These are phyloP conservation scores for Colletotrichum spaethianum DNA, from an alignment of 2,329 filamentous ascomycete species.

Conservation along the genomic window DNA sequence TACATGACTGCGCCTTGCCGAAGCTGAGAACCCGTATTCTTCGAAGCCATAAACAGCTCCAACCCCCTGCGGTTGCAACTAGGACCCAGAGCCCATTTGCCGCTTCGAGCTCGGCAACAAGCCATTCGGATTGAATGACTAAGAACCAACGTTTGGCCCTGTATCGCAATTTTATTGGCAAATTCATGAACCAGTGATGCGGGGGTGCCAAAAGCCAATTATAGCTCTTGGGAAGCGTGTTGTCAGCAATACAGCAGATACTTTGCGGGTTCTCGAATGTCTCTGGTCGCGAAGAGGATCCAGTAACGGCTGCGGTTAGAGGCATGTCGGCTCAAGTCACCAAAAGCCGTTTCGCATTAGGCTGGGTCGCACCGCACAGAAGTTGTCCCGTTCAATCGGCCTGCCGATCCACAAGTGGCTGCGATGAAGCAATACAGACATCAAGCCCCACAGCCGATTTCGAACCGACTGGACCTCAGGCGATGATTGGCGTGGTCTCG, in stretches of 20 bases:
- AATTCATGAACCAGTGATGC: background rate
- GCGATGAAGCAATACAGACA: background rate
- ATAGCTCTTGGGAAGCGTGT: background rate
- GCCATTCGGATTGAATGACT: background rate
- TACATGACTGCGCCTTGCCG: background rate
- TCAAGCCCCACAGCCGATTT: background rate
- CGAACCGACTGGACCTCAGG: background rate
- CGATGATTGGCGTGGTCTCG: background rate
- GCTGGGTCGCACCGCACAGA: background rate
- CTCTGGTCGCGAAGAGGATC: background rate
- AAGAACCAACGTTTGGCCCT: background rate
- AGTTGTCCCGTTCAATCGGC: background rate
- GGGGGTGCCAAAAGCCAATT: background rate
- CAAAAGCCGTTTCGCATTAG: background rate
- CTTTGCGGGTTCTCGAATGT: background rate
- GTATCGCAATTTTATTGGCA: background rate
- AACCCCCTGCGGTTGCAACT: background rate
- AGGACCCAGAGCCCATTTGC: background rate
- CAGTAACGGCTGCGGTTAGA: background rate
- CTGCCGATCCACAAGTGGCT: slow-evolving; percentile 8
- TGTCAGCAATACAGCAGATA: slow-evolving; percentile 1
- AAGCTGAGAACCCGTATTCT: background rate
- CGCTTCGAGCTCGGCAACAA: slow-evolving; percentile 2
- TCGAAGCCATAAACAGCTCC: background rate
- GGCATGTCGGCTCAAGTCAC: background rate